These are phyloP conservation scores for Hyphopichia pseudoburtonii DNA, from an alignment of 1,139 yeast species.

Conservation along the genomic window DNA sequence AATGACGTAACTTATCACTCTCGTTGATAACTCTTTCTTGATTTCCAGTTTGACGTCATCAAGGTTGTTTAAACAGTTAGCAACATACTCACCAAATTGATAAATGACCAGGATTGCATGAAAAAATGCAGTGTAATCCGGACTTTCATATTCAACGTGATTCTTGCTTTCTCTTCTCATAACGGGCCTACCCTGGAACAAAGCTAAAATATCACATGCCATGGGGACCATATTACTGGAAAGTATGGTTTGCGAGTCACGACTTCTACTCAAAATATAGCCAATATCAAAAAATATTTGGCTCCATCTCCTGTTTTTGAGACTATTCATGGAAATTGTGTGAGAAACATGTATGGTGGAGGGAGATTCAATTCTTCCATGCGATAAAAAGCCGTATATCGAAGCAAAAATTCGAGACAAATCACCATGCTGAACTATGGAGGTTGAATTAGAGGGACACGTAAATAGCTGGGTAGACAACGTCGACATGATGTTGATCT, in stretches of 20 bases:
- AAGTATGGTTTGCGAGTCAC: slow-evolving; percentile 43
- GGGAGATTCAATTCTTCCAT: slow-evolving; percentile 52
- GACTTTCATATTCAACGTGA: slow-evolving; percentile 90
- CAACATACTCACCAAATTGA: slow-evolving; percentile 58
- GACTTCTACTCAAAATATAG: slow-evolving; percentile 70
- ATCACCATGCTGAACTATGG: slow-evolving; percentile 69
- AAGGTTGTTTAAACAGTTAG: slow-evolving; percentile 46
- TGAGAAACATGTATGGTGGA: slow-evolving; percentile 41
- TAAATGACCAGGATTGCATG: slow-evolving; percentile 72
- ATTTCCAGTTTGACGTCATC: slow-evolving; percentile 16
- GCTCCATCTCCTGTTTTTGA: slow-evolving; percentile 80
- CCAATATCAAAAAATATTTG: slow-evolving; percentile 85
- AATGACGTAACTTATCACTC: slow-evolving; percentile 34
- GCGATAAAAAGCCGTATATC: slow-evolving; percentile 63
- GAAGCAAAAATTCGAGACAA: slow-evolving; percentile 66
- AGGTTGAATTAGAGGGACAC: slow-evolving; percentile 74
- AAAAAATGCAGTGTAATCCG: slow-evolving; percentile 80
- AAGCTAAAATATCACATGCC: slow-evolving; percentile 61
- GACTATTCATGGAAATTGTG: slow-evolving; percentile 45
- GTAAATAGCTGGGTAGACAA: slow-evolving; percentile 87
- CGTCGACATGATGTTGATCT: slow-evolving; percentile 69
- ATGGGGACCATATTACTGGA: slow-evolving; percentile 40
- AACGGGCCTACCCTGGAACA: slow-evolving; percentile 82
- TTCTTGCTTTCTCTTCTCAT: slow-evolving; percentile 72
- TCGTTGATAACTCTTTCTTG: slow-evolving; percentile 20